Evolutionary conservation across 495 filamentous ascomycete species (phyloP).

Genomic region (Pseudotulostoma volvatum): DNA sequence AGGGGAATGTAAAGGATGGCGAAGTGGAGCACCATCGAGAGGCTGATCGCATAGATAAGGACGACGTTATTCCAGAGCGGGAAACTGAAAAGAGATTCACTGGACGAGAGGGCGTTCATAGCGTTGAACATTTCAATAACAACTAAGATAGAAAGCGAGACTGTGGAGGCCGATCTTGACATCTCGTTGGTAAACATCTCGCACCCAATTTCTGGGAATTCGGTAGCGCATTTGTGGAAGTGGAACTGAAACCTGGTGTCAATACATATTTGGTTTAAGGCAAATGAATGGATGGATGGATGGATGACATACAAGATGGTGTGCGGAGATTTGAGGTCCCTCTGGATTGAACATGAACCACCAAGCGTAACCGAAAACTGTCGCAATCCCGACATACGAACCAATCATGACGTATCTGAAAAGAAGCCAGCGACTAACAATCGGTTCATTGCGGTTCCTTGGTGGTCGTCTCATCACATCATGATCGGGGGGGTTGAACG

Average conservation of each 20-base stretch:
- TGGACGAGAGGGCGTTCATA: slow-evolving; percentile 94
- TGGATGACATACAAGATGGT: slow-evolving; percentile 47
- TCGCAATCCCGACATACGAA: slow-evolving; percentile 84
- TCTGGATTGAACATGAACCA: slow-evolving; percentile 96
- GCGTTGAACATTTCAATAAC: slow-evolving; percentile 99
- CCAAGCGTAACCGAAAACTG: slow-evolving; percentile 96
- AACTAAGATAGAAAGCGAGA: slow-evolving; percentile 81
- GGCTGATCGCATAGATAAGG: slow-evolving; percentile 79
- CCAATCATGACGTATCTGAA: slow-evolving; percentile 97
- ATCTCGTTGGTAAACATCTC: slow-evolving; percentile 84
- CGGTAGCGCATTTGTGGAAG: slow-evolving; percentile 79
- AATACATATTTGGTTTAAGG: neutral
- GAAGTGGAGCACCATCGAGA: slow-evolving; percentile 97
- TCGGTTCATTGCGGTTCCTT: slow-evolving; percentile 74
- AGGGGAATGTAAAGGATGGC: slow-evolving; percentile 83
- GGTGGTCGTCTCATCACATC: slow-evolving; percentile 92
- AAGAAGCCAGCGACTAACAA: slow-evolving; percentile 91
- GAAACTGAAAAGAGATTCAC: slow-evolving; percentile 84
- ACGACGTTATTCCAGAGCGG: slow-evolving; percentile 95
- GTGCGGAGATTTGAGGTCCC: slow-evolving; percentile 86
- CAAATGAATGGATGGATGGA: neutral
- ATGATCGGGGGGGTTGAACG: slow-evolving; percentile 93
- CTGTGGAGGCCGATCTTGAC: slow-evolving; percentile 84
- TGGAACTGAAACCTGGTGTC: slow-evolving; percentile 38
- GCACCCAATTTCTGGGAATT: slow-evolving; percentile 87